These are phyloP conservation scores for Cladorrhinum sp. DNA, from an alignment of 2,329 filamentous ascomycete genomes.

Conservation along the genomic window DNA sequence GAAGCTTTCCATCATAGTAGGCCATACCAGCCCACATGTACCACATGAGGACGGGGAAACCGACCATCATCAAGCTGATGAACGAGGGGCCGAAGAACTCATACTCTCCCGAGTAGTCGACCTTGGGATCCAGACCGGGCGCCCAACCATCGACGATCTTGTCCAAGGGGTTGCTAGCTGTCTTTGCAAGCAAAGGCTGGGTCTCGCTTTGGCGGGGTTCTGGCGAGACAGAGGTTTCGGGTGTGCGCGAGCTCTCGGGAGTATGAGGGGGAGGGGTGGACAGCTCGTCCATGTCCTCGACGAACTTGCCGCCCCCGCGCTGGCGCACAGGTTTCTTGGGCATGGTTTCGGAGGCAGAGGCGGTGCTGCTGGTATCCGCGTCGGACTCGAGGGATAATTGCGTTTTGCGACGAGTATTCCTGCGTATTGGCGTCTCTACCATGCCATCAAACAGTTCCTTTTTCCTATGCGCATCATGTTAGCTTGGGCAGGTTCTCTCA, in stretches of 20 bases:
- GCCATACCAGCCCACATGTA: constrained; percentile 98
- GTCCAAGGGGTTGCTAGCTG: constrained; percentile 19
- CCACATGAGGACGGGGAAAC: constrained; percentile 94
- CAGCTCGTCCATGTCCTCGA: constrained; percentile 47
- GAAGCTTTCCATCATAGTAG: constrained; percentile 84
- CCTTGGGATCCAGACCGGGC: constrained; percentile 57
- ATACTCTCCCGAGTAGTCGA: constrained; percentile 61
- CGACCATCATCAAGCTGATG: constrained; percentile 79
- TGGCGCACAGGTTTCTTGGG: constrained; percentile 39
- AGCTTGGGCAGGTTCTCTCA: background rate
- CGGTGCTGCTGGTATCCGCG: constrained; percentile 47
- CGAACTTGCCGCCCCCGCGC: constrained; percentile 48
- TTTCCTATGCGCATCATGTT: constrained; percentile 42
- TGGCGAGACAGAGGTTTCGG: constrained; percentile 9
- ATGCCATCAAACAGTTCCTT: constrained; percentile 61
- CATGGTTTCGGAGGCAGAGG: constrained; percentile 44
- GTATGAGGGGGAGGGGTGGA: constrained; percentile 25
- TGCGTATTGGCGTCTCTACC: constrained; percentile 54
- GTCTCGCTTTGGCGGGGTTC: constrained; percentile 22
- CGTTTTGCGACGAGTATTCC: constrained; percentile 49
- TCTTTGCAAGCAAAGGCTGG: constrained; percentile 29
- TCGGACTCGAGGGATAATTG: constrained; percentile 47
- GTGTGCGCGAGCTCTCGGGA: constrained; percentile 6
- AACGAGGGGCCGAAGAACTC: constrained; percentile 91
- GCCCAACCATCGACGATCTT: constrained; percentile 54